These are phyloP conservation scores for Rhododendron vialii DNA, from an alignment of 148 eudicot genomes.

Conservation along the genomic window DNA sequence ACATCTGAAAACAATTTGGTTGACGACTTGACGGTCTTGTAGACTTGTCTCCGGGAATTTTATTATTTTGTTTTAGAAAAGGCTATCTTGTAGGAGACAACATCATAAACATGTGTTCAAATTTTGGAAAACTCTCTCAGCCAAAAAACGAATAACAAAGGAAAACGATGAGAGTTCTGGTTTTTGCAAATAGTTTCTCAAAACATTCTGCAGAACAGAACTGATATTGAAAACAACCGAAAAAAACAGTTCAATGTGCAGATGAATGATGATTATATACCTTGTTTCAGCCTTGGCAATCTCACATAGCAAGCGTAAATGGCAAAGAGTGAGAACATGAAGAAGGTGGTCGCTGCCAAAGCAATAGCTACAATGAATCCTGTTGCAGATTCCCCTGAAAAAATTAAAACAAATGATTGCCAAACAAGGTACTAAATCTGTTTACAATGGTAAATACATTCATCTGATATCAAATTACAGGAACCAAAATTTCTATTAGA, in stretches of 20 bases:
- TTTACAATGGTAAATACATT: background rate
- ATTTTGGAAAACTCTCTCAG: background rate
- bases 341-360: constrained; percentile 28
- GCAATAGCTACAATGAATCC: constrained; percentile 29
- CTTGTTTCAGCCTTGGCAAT: constrained; percentile 28
- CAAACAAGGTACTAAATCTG: background rate
- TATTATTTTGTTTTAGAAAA: no score
- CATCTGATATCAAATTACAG: no score
- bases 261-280: constrained; percentile 24
- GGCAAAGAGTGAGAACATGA: constrained; percentile 28
- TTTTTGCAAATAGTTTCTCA: background rate
- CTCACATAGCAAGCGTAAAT: constrained; percentile 32
- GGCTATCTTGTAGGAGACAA: background rate
- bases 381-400: constrained; percentile 17
- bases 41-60: background rate
- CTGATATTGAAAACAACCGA: background rate
- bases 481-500: background rate
- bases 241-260: background rate
- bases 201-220: background rate
- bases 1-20: background rate
- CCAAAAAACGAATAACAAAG: background rate
- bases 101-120: background rate
- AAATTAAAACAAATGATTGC: background rate
- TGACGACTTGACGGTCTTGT: background rate
- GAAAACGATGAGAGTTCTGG: background rate